phyloP scores from a whole-genome alignment of 2,329 filamentous ascomycete species.

The Apiospora marii region DNA sequence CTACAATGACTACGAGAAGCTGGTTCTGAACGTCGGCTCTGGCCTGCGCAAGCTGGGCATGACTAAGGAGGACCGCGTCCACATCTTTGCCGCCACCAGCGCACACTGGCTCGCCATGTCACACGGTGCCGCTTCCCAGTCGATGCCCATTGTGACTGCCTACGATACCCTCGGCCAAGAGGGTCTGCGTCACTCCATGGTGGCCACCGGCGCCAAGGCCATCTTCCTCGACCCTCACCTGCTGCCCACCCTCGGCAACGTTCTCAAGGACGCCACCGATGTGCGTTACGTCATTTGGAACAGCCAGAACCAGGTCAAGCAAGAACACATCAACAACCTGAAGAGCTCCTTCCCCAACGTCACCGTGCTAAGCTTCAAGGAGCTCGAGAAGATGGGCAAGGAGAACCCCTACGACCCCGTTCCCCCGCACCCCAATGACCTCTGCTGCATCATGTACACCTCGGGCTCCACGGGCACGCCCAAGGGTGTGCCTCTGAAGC shows the following conservation, averaged over 20 bases:
- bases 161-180: constrained; percentile 80
- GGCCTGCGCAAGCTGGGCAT: constrained; percentile 79
- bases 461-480: constrained; percentile 84
- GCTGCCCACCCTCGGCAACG: constrained; percentile 62
- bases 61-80: constrained; percentile 71
- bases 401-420: constrained; percentile 73
- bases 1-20: constrained; percentile 80
- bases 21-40: constrained; percentile 71
- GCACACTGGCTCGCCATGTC: constrained; percentile 60
- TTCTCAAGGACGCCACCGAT: constrained; percentile 59
- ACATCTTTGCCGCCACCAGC: constrained; percentile 81
- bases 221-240: constrained; percentile 81
- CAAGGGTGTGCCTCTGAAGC: constrained; percentile 81
- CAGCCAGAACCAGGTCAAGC: constrained; percentile 59
- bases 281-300: constrained; percentile 64
- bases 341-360: constrained; percentile 57
- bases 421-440: constrained; percentile 74
- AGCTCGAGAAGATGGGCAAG: constrained; percentile 59
- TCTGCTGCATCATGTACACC: constrained; percentile 78
- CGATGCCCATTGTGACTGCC: constrained; percentile 79
- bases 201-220: constrained; percentile 73
- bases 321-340: constrained; percentile 57
- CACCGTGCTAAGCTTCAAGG: constrained; percentile 59
- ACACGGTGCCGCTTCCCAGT: constrained; percentile 71
- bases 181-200: constrained; percentile 74